These are phyloP conservation scores for Gracilaria gracilis DNA, from an alignment of 23 red algal genomes.

Conservation along the genomic window DNA sequence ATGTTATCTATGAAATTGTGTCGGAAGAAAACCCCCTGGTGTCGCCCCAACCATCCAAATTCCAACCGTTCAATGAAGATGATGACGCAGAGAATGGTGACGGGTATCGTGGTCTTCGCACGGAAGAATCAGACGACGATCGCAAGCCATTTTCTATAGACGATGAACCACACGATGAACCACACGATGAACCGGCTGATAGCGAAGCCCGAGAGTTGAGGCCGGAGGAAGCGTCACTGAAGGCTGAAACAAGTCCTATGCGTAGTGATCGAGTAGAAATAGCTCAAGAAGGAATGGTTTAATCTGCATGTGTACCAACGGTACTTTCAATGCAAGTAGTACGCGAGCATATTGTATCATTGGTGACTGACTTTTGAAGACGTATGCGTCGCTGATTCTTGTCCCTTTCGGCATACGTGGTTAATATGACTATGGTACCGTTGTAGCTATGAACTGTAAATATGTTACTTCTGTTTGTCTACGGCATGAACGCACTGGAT, in stretches of 20 bases:
- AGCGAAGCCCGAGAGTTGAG: background rate
- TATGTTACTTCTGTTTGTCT: conserved; percentile 19
- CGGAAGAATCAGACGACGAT: conserved; percentile 36
- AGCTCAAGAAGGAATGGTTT: conserved; percentile 14
- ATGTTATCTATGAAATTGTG: conserved; percentile 83
- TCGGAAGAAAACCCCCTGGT: conserved; percentile 75
- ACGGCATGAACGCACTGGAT: too few species aligned
- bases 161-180: too few species aligned
- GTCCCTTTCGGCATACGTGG: background rate
- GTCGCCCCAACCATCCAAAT: conserved; percentile 37
- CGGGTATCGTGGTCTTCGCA: conserved; percentile 44
- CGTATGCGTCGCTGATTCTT: background rate
- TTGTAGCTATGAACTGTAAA: conserved; percentile 23
- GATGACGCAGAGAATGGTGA: conserved; percentile 23
- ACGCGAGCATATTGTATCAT: background rate
- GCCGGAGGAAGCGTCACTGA: background rate
- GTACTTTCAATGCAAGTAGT: background rate
- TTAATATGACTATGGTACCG: background rate
- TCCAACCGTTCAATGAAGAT: conserved; percentile 63
- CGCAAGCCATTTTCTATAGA: conserved; percentile 32
- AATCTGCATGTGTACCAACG: background rate
- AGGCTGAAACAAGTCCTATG: conserved; percentile 21
- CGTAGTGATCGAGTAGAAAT: conserved; percentile 19
- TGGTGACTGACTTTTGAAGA: background rate
- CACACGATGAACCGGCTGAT: conserved; percentile 9